Evolutionary conservation across 495 filamentous ascomycete species (phyloP).

Genomic region (Tricharina praecox): DNA sequence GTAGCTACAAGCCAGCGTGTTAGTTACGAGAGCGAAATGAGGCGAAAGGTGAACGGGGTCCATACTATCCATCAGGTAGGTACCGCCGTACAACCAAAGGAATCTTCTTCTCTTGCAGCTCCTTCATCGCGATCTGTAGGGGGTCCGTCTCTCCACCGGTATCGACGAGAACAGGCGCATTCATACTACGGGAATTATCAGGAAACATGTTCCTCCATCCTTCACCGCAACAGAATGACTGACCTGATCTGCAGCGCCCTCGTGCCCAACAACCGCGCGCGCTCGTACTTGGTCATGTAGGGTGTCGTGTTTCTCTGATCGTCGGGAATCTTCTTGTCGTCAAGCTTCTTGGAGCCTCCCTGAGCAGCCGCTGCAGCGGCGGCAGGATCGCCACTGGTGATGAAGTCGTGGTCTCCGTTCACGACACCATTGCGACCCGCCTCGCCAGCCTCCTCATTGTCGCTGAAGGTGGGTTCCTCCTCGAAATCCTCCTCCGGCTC

Average conservation of each 20-base stretch:
- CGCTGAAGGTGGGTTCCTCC: slow-evolving; percentile 40
- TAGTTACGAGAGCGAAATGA: background rate
- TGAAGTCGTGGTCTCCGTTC: slow-evolving; percentile 39
- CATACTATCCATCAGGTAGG: slow-evolving; percentile 91
- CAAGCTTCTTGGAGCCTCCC: slow-evolving; percentile 38
- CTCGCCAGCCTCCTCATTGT: slow-evolving; percentile 33
- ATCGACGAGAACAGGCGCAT: slow-evolving; percentile 91
- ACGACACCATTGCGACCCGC: slow-evolving; percentile 31
- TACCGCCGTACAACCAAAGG: slow-evolving; percentile 87
- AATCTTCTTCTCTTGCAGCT: slow-evolving; percentile 95
- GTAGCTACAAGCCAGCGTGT: slow-evolving; percentile 43
- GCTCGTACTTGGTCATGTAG: slow-evolving; percentile 99
- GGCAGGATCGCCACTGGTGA: slow-evolving; percentile 59
- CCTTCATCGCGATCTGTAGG: slow-evolving; percentile 90
- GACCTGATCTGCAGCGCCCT: slow-evolving; percentile 91
- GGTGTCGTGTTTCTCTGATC: slow-evolving; percentile 84
- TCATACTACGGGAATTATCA: slow-evolving; percentile 48
- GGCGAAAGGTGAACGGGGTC: slow-evolving; percentile 10
- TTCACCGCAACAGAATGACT: slow-evolving; percentile 18
- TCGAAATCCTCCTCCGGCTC: slow-evolving; percentile 46
- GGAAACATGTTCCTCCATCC: background rate
- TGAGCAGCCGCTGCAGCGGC: slow-evolving; percentile 37
- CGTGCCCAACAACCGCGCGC: slow-evolving; percentile 79
- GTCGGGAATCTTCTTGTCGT: slow-evolving; percentile 78
- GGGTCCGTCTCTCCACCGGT: slow-evolving; percentile 96